Conservation (phyloP, 2,329 filamentous ascomycete genomes). For the Aspergillus ochraceus region DNA sequence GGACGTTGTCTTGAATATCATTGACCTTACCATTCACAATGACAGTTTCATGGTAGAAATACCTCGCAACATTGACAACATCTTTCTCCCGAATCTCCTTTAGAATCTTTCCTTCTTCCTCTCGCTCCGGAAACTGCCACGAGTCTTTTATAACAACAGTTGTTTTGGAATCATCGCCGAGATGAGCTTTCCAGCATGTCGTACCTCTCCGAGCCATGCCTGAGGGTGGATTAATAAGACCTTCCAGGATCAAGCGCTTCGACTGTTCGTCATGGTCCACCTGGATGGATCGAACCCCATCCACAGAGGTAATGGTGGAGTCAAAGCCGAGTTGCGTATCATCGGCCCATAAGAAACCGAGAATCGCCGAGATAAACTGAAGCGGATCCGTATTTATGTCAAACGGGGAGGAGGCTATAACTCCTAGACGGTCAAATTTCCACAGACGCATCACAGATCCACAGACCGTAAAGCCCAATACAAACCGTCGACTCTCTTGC, state of each 20-base stretch:
- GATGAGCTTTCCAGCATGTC: slow-evolving; percentile 49
- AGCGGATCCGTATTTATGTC: slow-evolving; percentile 6
- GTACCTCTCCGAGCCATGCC: slow-evolving; percentile 42
- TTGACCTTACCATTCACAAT: not conserved
- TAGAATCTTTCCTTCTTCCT: slow-evolving; percentile 28
- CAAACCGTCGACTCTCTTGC: slow-evolving; percentile 7
- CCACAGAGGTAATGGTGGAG: slow-evolving; percentile 34
- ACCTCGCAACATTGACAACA: slow-evolving; percentile 27
- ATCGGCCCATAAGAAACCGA: slow-evolving; percentile 10
- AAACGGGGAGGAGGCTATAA: slow-evolving; percentile 3
- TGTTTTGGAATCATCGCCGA: slow-evolving; percentile 25
- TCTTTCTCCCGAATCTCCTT: slow-evolving; percentile 20
- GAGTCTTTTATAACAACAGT: slow-evolving; percentile 41
- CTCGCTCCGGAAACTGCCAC: slow-evolving; percentile 28
- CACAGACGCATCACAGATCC: slow-evolving; percentile 4
- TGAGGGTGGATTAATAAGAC: slow-evolving; percentile 29
- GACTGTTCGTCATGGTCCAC: slow-evolving; percentile 22
- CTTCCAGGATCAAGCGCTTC: slow-evolving; percentile 41
- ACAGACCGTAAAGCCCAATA: slow-evolving; percentile 9
- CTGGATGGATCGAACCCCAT: slow-evolving; percentile 39
- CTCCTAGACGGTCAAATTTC: slow-evolving; percentile 8
- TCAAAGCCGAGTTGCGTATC: slow-evolving; percentile 7
- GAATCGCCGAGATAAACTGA: not conserved
- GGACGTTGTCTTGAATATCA: not conserved
- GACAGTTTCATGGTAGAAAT: slow-evolving; percentile 23